A percentile compares a stretch with the other conserved stretches of the same genome.
Conservation (phyloP, 73 alveolate genomes). For the Breviolum minutum region DNA sequence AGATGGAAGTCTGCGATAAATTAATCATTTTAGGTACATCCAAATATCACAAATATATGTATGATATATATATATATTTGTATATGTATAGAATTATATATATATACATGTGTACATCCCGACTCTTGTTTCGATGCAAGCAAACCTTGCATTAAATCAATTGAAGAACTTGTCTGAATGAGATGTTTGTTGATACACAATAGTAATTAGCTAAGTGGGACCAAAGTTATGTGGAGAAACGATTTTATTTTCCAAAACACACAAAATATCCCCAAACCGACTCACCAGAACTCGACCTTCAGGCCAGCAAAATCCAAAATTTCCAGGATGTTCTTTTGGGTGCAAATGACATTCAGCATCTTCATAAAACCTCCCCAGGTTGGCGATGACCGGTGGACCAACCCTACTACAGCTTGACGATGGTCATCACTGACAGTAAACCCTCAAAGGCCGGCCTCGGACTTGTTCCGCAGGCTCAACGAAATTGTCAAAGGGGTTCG, state of each 20-base stretch:
- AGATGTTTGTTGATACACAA: background rate
- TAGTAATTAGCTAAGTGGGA: background rate
- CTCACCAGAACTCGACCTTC: background rate
- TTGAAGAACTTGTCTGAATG: background rate
- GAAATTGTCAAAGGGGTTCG: slow-evolving; percentile 42
- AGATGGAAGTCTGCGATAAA: background rate
- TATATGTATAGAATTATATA: no score
- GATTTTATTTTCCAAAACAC: background rate
- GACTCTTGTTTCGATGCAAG: no score
- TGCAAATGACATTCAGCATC: slow-evolving; percentile 59
- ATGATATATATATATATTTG: no score
- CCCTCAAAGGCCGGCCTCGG: background rate
- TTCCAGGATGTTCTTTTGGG: slow-evolving; percentile 38
- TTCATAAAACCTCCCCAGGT: slow-evolving; percentile 54
- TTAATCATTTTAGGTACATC: background rate
- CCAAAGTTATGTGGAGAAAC: background rate
- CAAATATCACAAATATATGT: no score
- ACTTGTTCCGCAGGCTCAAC: slow-evolving; percentile 20
- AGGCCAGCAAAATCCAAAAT: slow-evolving; percentile 62
- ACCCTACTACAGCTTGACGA: no score
- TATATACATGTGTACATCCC: no score
- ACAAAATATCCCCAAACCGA: background rate
- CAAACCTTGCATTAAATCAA: no score
- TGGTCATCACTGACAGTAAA: no score
- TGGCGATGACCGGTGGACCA: no score